These are phyloP conservation scores for Dunaliella primolecta DNA, from an alignment of 139 green algal species.

Conservation along the genomic window DNA sequence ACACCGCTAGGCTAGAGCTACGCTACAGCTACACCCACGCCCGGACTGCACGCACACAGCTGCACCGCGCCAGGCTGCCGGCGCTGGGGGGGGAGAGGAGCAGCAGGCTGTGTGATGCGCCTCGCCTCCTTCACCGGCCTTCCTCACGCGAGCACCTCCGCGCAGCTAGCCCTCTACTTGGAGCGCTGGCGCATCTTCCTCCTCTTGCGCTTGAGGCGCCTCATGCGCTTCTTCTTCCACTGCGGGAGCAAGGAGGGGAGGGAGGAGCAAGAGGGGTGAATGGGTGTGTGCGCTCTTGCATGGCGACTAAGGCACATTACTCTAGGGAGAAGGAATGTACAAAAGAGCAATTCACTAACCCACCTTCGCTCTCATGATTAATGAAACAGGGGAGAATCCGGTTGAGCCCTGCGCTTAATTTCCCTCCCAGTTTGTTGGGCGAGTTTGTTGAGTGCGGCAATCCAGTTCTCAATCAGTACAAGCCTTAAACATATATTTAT, in stretches of 20 bases:
- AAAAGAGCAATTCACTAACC: neutral
- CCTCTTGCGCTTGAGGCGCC: constrained; percentile 54
- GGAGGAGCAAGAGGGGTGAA: neutral
- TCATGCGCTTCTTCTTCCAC: constrained; percentile 60
- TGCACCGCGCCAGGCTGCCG: neutral
- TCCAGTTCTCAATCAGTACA: too few species aligned
- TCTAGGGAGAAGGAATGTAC: neutral
- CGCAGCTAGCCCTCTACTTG: constrained; percentile 38
- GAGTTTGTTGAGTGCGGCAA: too few species aligned
- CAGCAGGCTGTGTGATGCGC: too few species aligned
- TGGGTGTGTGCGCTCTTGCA: neutral
- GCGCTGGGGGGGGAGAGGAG: neutral
- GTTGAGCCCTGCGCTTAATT: too few species aligned
- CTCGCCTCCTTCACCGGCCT: neutral
- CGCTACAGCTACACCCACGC: neutral
- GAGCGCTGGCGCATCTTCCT: constrained; percentile 49
- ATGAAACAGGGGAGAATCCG: neutral
- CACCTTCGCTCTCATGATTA: neutral
- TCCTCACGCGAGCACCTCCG: too few species aligned
- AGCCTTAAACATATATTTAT: too few species aligned
- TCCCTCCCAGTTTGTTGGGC: too few species aligned
- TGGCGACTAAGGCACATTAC: neutral
- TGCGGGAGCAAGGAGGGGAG: constrained; percentile 15
- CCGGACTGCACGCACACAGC: neutral
- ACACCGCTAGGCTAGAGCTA: neutral